These are phyloP conservation scores for Excoecaria cochinchinensis DNA, from an alignment of 345 rosid species.

Conservation along the genomic window DNA sequence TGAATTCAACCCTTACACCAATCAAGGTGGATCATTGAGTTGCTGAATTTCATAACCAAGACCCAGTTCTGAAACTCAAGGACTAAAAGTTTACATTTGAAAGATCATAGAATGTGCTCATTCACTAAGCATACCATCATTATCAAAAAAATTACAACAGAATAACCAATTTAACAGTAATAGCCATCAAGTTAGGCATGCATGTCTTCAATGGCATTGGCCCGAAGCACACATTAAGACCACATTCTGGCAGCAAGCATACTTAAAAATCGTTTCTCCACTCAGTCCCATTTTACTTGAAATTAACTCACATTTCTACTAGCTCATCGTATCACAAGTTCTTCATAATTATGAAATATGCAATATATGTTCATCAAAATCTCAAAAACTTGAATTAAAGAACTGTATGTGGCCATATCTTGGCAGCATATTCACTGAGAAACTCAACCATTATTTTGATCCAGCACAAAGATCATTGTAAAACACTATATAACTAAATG, in stretches of 20 bases:
- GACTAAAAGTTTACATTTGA: neutral
- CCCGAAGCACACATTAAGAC: too few species aligned
- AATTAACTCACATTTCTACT: neutral
- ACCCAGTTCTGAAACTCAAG: neutral
- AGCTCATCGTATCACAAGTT: neutral
- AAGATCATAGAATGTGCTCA: neutral
- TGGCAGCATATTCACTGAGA: neutral
- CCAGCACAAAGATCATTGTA: neutral
- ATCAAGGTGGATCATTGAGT: neutral
- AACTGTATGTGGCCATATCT: neutral
- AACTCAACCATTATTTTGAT: neutral
- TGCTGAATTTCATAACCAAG: conserved; percentile 3
- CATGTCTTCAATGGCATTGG: neutral
- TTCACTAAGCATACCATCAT: neutral
- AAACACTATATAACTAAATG: neutral
- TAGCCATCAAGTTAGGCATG: neutral
- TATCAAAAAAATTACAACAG: neutral
- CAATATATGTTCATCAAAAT: neutral
- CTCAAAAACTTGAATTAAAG: neutral
- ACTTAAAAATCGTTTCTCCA: neutral
- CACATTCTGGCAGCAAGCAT: neutral
- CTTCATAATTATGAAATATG: neutral
- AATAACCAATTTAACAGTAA: neutral
- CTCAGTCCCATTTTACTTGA: neutral
- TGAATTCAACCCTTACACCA: neutral